Evolutionary conservation across 352 stramenopile genomes (phyloP).

Genomic region (Phytophthora fragariaefolia): DNA sequence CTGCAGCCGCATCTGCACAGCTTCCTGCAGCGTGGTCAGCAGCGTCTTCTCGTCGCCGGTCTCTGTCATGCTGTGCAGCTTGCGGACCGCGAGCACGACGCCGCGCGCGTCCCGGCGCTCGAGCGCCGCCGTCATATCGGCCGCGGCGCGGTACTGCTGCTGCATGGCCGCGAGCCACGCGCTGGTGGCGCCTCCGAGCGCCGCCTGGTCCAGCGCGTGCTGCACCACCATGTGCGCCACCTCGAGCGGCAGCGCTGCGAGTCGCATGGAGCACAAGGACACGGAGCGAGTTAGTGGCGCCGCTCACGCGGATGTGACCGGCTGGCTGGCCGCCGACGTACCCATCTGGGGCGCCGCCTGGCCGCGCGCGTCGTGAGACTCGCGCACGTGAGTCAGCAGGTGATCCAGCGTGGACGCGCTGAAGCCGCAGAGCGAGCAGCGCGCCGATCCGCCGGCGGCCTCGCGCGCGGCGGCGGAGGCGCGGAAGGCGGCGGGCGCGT

Average conservation of each 20-base stretch:
- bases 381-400: slow-evolving; percentile 56
- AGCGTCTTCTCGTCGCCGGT: slow-evolving; percentile 27
- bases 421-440: slow-evolving; percentile 56
- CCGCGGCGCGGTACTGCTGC: slow-evolving; percentile 49
- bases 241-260: slow-evolving; percentile 55
- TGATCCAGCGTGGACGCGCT: slow-evolving; percentile 52
- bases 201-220: slow-evolving; percentile 52
- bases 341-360: slow-evolving; percentile 49
- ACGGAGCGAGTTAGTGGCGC: slow-evolving; percentile 1
- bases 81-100: slow-evolving; percentile 44
- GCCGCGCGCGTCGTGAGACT: slow-evolving; percentile 37
- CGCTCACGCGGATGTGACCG: slow-evolving; percentile 5
- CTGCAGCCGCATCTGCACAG: slow-evolving; percentile 40
- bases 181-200: slow-evolving; percentile 60
- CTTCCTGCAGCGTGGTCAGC: slow-evolving; percentile 55
- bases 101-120: slow-evolving; percentile 47
- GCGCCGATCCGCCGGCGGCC: slow-evolving; percentile 17
- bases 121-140: slow-evolving; percentile 47
- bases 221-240: slow-evolving; percentile 68
- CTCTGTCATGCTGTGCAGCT: slow-evolving; percentile 43
- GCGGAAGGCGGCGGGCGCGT: slow-evolving; percentile 27
- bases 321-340: slow-evolving; percentile 35
- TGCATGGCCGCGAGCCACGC: slow-evolving; percentile 60
- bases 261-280: background rate
- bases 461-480: slow-evolving; percentile 14